Percentiles rank a stretch among this genome's conserved stretches.
Conservation (phyloP, 2,329 filamentous ascomycete species). For the Fusarium sp. region DNA sequence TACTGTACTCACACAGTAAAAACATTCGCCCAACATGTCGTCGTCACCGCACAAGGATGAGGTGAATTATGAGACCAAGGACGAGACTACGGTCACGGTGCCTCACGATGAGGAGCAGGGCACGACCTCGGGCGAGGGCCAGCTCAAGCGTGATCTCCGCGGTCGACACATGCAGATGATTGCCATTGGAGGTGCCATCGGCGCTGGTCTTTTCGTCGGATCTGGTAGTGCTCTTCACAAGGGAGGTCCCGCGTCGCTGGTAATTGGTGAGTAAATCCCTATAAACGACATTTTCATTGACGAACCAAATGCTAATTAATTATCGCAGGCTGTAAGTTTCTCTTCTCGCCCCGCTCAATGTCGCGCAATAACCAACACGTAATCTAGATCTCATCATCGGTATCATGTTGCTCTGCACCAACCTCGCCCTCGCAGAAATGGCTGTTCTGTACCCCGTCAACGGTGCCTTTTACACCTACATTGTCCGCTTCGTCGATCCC, state of each 20-base stretch:
- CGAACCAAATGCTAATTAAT: background rate
- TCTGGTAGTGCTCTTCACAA: conserved; percentile 75
- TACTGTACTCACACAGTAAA: background rate
- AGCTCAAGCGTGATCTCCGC: conserved; percentile 70
- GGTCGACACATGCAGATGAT: conserved; percentile 95
- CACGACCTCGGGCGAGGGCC: conserved; percentile 7
- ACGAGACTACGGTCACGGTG: conserved; percentile 9
- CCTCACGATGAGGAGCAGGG: conserved; percentile 29
- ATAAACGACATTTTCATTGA: background rate
- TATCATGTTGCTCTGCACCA: conserved; percentile 59
- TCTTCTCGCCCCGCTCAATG: background rate
- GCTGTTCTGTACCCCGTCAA: conserved; percentile 90
- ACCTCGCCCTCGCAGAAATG: conserved; percentile 91
- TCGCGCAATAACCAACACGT: background rate
- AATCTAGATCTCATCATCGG: conserved; percentile 48
- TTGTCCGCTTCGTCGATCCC: conserved; percentile 89
- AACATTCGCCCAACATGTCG: conserved; percentile 6
- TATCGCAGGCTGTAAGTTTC: conserved; percentile 11
- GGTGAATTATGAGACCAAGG: conserved; percentile 23
- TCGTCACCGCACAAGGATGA: conserved; percentile 15
- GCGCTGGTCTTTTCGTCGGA: conserved; percentile 87
- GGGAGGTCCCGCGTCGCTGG: conserved; percentile 79
- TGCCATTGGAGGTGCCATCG: conserved; percentile 72
- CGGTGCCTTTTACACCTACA: conserved; percentile 91
- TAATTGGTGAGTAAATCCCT: conserved; percentile 66